These are phyloP conservation scores for Alternaria longipes DNA, from an alignment of 2,329 filamentous ascomycete species.

Conservation along the genomic window DNA sequence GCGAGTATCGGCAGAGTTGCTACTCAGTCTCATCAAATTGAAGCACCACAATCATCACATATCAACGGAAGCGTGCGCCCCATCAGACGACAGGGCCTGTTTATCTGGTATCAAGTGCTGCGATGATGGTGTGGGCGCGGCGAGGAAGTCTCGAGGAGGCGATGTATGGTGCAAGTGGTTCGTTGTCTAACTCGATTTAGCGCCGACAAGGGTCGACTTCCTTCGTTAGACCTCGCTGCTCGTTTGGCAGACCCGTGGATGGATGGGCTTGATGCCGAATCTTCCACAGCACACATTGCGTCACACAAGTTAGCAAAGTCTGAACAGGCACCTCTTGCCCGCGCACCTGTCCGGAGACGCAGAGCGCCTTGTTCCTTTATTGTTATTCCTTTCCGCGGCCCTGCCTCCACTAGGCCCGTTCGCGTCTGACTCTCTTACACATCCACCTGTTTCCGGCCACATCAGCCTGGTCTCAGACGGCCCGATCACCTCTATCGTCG, in stretches of 20 bases:
- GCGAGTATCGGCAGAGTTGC: not conserved
- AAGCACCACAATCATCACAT: not conserved
- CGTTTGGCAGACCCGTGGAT: constrained; percentile 18
- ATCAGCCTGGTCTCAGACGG: constrained; percentile 36
- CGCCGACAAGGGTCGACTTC: constrained; percentile 13
- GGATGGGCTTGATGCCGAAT: constrained; percentile 17
- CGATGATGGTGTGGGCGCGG: constrained; percentile 23
- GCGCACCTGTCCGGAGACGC: constrained; percentile 5
- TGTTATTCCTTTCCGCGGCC: constrained; percentile 10
- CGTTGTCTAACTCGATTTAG: constrained; percentile 28
- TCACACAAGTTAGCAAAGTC: constrained; percentile 12
- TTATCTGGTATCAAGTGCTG: constrained; percentile 4
- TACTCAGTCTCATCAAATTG: not conserved
- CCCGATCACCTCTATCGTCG: constrained; percentile 20
- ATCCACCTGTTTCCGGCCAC: constrained; percentile 29
- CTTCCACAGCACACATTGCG: constrained; percentile 20
- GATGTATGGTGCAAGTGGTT: constrained; percentile 27
- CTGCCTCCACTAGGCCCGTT: constrained; percentile 20
- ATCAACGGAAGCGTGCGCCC: not conserved
- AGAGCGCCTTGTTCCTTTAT: constrained; percentile 11
- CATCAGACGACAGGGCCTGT: not conserved
- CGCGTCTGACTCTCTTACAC: constrained; percentile 27
- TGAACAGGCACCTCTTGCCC: not conserved
- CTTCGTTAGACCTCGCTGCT: constrained; percentile 17
- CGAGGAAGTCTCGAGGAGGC: constrained; percentile 36